A percentile compares a stretch with the other conserved stretches of the same genome.
Conservation (phyloP, 2,329 filamentous ascomycete genomes). For the Sordariomycetes sp. region DNA sequence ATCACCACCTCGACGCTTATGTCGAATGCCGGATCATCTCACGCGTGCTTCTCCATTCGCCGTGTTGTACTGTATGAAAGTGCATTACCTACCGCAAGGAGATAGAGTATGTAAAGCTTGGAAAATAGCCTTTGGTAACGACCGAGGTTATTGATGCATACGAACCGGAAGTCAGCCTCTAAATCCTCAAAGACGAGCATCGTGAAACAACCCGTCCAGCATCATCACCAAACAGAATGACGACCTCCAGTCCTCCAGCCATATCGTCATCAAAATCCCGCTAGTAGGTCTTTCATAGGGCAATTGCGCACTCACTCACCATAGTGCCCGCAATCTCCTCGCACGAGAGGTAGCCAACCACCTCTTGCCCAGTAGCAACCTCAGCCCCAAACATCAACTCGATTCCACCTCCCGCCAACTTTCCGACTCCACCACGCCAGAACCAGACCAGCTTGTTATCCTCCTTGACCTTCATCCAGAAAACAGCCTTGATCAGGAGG, state of each 20-base stretch:
- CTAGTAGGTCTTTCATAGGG: too few relatives aligned
- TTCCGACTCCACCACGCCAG: not conserved
- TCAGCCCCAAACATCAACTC: slow-evolving; percentile 1
- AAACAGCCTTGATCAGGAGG: not conserved
- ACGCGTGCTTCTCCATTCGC: too few relatives aligned
- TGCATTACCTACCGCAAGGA: too few relatives aligned
- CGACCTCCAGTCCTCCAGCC: not conserved
- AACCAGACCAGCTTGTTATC: not conserved
- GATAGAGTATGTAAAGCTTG: too few relatives aligned
- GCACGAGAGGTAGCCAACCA: not conserved
- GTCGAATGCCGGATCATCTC: not conserved
- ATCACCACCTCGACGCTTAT: not conserved
- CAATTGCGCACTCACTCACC: not conserved
- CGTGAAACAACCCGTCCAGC: too few relatives aligned
- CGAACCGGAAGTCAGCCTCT: too few relatives aligned
- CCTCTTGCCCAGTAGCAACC: not conserved
- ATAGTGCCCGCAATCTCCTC: slow-evolving; percentile 5
- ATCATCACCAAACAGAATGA: not conserved
- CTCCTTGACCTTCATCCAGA: slow-evolving; percentile 1
- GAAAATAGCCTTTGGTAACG: too few relatives aligned
- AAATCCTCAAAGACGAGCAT: not conserved
- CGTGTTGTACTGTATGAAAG: too few relatives aligned
- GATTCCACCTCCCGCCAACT: not conserved
- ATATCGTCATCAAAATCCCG: not conserved
- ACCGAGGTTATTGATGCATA: too few relatives aligned